Evolutionary conservation across 768 basidiomycete species (phyloP), one percentile per base, ranked within the genome.

Genomic region (Lactifluus hygrophoroides): DNA sequence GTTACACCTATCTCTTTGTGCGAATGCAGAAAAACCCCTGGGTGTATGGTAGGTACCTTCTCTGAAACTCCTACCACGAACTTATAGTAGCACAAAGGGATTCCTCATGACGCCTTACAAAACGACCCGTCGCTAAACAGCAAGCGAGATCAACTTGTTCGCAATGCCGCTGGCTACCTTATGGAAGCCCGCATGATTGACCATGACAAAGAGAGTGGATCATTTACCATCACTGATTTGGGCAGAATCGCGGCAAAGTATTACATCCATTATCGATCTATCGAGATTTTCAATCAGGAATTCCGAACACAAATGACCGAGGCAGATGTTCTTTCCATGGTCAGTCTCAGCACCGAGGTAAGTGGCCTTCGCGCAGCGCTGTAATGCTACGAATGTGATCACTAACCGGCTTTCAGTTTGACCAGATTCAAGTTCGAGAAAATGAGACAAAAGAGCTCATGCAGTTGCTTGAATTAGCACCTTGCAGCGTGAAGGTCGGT

Each of bases 221-320:
- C 77, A 2, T 85, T 96, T 56, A 73, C 77, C 2, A 82, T 86
- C 64, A 91, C 88, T n/a, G 94, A 96, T 63, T 72, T 95, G 2
- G 96, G 96, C n/a, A 77, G 93, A 63, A 94, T 98, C 65, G 94
- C 96, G 0, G 92, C 95, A 4, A 94, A 89, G 71, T 99, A 96
- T 71, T 99, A 98, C 71, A 88, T 99, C 67, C 82, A 88, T 19
- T 74, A 91, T 69, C 73, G 81, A 44, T 93, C 90, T 4, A 85
- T 98, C 35, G 90, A 91, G 69, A 81, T 89, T 6, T 98, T 95
- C 76, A 90, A 88, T 70, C 71, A 79, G 61, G 71, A 80, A 58
- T 90, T 98, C 72, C 77, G 82, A 50, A 79, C 83, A 1, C 81
- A 74, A 56, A 96, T 98, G 94, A 81, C 86, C 2, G 95, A 97